Base-by-base conservation (phyloP, 2,329 filamentous ascomycete species). In the Pseudomassariella vexata region DNA sequence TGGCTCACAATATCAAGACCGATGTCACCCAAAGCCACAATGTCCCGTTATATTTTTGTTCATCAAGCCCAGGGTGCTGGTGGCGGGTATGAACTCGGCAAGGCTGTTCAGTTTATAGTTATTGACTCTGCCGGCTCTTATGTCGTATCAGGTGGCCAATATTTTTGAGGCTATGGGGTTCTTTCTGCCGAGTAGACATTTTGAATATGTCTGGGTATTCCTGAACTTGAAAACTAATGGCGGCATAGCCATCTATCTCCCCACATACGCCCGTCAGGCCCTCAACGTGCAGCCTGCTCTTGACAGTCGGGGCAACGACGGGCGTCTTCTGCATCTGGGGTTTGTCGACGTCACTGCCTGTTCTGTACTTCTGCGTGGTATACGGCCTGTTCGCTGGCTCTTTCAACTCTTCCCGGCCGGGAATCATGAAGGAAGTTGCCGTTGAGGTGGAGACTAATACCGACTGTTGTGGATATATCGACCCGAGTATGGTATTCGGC, bases 321-420 rank as follows among this genome's bases (percentile, higher is more conserved):
- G 70, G 73, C 0, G 71, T 68, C 0, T 68, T 83, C 15, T 49
- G 81, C 8, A 55, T 83, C 15, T 84, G 80, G 80, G 80, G 78
- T 0, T 52, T 71, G 17, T 68, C 73, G 12, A 64, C 63, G 0
- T 66, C 59, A 8, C 53, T 79, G 15, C 64, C 65, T 0, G 55
- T 78, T 3, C 51, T 83, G 17, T 70, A 76, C 14, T 41, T 74
- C 6, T 84, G 79, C 50, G 73, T 80, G 11, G 58, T 68, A 3
- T 84, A 79, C 45, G 80, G 79, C 1, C 62, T 82, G 42, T 83
- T 82, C 34, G 77, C 78, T 0, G 74, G 78, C 1, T 70, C 73
- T 0, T 84, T 77, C 47, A 74, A 71, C 3, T 70, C 73, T 1
- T 72, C 76, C 0, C 84, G 78, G 77, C 64, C 70, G 12, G 29